Conservation (phyloP, 2,329 filamentous ascomycete genomes). For the Penicillium rolfsii region DNA sequence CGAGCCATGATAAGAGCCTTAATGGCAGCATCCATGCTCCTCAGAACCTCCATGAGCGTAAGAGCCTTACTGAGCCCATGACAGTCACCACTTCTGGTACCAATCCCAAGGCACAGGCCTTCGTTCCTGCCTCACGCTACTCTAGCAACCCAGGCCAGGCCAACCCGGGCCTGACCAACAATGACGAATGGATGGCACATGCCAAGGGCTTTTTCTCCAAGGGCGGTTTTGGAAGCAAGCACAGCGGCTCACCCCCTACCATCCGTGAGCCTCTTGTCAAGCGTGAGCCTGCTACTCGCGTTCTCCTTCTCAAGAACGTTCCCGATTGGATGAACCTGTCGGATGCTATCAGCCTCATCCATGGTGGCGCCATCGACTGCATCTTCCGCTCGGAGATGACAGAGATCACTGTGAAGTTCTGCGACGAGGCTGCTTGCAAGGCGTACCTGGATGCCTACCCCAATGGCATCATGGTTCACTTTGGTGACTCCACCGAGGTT, state of each 20-base stretch:
- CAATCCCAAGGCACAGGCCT: not conserved
- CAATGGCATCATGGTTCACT: conserved; percentile 45
- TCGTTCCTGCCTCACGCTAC: not conserved
- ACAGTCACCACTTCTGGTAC: not conserved
- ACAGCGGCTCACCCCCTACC: not conserved
- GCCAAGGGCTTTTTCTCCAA: not conserved
- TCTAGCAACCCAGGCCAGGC: not conserved
- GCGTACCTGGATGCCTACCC: conserved; percentile 41
- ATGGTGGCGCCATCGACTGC: conserved; percentile 44
- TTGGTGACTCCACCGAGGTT: conserved; percentile 40
- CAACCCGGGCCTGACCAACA: not conserved
- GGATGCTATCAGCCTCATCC: conserved; percentile 43
- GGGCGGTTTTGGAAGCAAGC: not conserved
- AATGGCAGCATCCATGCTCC: no score
- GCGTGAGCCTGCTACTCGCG: conserved; percentile 26
- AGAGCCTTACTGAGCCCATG: no score
- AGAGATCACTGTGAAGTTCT: conserved; percentile 43
- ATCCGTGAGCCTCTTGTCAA: not conserved
- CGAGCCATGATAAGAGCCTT: no score
- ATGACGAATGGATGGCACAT: conserved; percentile 5
- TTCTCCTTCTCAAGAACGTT: conserved; percentile 42
- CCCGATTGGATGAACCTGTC: conserved; percentile 37
- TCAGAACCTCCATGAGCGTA: no score
- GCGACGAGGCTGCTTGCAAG: conserved; percentile 39
- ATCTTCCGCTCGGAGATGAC: conserved; percentile 29